These are phyloP conservation scores for Ilex asprella DNA, from an alignment of 257 asterid genomes.

Conservation along the genomic window DNA sequence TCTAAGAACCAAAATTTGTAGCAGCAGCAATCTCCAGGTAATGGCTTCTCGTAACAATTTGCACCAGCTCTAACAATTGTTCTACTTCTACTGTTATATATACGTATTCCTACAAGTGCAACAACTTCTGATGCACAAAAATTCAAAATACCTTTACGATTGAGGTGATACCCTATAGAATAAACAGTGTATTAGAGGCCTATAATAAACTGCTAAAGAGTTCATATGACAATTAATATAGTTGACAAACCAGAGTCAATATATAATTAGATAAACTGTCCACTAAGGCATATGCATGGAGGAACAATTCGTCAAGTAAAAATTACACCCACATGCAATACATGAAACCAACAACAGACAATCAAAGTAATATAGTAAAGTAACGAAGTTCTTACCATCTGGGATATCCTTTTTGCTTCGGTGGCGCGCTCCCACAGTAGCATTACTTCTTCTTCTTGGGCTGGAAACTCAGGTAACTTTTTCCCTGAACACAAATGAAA, in stretches of 20 bases:
- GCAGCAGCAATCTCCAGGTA: no score
- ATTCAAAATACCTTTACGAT: no score
- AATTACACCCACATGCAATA: neutral
- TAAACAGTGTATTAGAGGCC: no score
- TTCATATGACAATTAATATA: no score
- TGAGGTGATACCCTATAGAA: no score
- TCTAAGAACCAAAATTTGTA: no score
- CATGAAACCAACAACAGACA: neutral
- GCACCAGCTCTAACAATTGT: no score
- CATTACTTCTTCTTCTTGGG: slow-evolving; percentile 75
- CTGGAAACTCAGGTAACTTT: slow-evolving; percentile 64
- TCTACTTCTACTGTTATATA: no score
- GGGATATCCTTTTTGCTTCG: slow-evolving; percentile 79
- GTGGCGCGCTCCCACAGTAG: slow-evolving; percentile 54
- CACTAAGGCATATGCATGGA: neutral
- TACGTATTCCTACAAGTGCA: no score
- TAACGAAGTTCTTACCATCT: slow-evolving; percentile 33
- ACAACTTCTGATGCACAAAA: no score
- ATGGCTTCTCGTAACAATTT: no score
- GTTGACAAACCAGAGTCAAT: neutral
- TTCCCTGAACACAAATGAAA: slow-evolving; percentile 40
- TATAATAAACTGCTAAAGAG: no score
- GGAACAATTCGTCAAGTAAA: neutral
- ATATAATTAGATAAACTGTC: neutral
- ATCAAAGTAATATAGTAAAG: neutral